Base-by-base conservation (phyloP, 306 rosid species). In the Prunus armeniaca region DNA sequence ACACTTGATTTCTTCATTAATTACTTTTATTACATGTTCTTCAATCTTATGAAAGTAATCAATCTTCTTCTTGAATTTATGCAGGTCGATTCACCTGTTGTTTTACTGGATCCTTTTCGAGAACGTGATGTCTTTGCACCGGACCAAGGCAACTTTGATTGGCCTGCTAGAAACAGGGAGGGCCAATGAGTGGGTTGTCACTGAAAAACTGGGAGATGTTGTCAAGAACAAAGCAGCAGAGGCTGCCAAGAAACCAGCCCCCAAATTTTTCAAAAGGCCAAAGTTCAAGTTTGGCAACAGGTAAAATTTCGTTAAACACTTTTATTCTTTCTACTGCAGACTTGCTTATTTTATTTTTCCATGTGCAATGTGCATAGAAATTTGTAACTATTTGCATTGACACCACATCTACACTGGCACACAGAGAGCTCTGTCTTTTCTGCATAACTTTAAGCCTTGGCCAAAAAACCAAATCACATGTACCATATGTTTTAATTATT, bases 51-150 rank as follows among this genome's bases (percentile, higher is more conserved):
- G 51, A 20, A 73, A 12, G 2, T 19, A 17, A 27, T 55, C 54
- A 46, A 46, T 65, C 28, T 62, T 60, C 14, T 80, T 75, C 71
- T 65, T 58, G 74, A 66, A 32, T 24, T 73, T 76, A 38, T 71
- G 19, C 87, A 94, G 98, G 90, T 96, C 99, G 41, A 81, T 96
- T 87, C 99, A 96, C 76, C 89, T 96, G 69, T 69, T 96, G 82
- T 96, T 96, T 88, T 96, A 92, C 72, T 96, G 99, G 99, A 96
- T 96, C 77, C 97, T 96, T 28, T 96, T 96, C 62, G 99, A 96
- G 89, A 96, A 96, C 46, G 99, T 93, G 72, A 96, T 96, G 99
- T 96, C 99, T 10, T 34, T 96, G 86, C 99, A 96, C 80, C 92
- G 99, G n/a, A 96, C 99, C 19, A 96, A 96, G 82, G 99, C 98